phyloP scores from a whole-genome alignment of 768 basidiomycete species.

The Sarcomyxa edulis region DNA sequence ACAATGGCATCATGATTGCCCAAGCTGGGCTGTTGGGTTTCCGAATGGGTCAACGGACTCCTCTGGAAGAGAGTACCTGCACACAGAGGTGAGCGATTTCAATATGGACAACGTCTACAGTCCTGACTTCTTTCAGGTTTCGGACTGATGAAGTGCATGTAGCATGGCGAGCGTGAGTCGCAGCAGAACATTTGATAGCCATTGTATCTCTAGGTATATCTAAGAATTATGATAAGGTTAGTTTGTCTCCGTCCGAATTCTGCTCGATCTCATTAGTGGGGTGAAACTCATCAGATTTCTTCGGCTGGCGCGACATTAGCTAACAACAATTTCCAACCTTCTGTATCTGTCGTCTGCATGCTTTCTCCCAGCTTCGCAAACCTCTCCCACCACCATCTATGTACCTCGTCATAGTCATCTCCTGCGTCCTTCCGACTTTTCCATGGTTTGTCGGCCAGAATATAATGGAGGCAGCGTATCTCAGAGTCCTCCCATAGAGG shows the following conservation, averaged over 20 bases:
- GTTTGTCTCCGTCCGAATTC: no score
- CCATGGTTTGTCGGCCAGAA: conserved; percentile 88
- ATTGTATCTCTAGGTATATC: conserved; percentile 37
- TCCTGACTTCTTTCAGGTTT: conserved; percentile 51
- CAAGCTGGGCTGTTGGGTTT: conserved; percentile 92
- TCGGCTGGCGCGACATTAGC: conserved; percentile 43
- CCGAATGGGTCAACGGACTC: conserved; percentile 84
- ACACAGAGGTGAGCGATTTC: conserved; percentile 74
- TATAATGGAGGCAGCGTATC: conserved; percentile 84
- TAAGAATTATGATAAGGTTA: no score
- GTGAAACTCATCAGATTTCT: no score
- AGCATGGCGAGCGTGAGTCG: conserved; percentile 67
- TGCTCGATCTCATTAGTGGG: no score
- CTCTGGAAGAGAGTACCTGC: conserved; percentile 75
- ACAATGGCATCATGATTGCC: conserved; percentile 99
- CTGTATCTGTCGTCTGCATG: conserved; percentile 36
- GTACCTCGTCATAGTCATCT: conserved; percentile 45
- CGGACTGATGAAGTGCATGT: conserved; percentile 93
- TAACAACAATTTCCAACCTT: conserved; percentile 46
- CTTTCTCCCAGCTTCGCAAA: conserved; percentile 43
- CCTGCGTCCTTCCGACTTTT: conserved; percentile 34
- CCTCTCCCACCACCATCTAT: conserved; percentile 80
- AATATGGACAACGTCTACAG: neutral
- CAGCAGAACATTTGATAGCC: conserved; percentile 42
- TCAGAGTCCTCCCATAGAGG: conserved; percentile 82